phyloP scores from a whole-genome alignment of 1,284 basidiomycete genomes.

The Puccinia horiana region DNA sequence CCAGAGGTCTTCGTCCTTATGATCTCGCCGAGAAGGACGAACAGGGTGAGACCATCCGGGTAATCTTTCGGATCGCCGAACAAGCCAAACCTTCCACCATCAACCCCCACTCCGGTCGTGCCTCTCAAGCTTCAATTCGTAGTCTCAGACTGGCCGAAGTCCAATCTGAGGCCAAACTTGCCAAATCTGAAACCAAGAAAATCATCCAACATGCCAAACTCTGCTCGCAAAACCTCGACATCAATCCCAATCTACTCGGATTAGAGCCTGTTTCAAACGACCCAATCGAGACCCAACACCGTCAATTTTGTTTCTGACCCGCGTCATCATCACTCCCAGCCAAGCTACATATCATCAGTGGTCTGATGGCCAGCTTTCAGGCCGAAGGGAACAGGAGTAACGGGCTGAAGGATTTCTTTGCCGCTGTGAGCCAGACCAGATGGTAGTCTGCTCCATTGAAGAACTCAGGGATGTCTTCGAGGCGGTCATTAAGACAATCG shows the following conservation, averaged over 20 bases:
- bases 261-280: neutral
- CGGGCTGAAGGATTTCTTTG: conserved; percentile 38
- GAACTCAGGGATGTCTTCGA: conserved; percentile 54
- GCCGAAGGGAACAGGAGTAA: conserved; percentile 42
- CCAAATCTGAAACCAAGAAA: conserved; percentile 42
- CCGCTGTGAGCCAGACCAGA: conserved; percentile 52
- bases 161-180: conserved; percentile 8
- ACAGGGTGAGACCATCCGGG: conserved; percentile 41
- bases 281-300: neutral
- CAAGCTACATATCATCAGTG: neutral
- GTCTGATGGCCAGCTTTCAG: conserved; percentile 10
- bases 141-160: conserved; percentile 16
- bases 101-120: neutral
- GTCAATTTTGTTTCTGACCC: neutral
- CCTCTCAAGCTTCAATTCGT: conserved; percentile 33
- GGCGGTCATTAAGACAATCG: conserved; percentile 53
- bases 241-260: conserved; percentile 25
- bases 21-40: conserved; percentile 44
- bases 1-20: conserved; percentile 32
- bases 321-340: neutral
- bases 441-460: conserved; percentile 55
- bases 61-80: conserved; percentile 42
- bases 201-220: conserved; percentile 34
- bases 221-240: conserved; percentile 10
- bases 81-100: conserved; percentile 18